A percentile compares a stretch with the other conserved stretches of the same genome.
phyloP scores from a whole-genome alignment of 768 basidiomycete genomes.

The Macrocybe gigantea region DNA sequence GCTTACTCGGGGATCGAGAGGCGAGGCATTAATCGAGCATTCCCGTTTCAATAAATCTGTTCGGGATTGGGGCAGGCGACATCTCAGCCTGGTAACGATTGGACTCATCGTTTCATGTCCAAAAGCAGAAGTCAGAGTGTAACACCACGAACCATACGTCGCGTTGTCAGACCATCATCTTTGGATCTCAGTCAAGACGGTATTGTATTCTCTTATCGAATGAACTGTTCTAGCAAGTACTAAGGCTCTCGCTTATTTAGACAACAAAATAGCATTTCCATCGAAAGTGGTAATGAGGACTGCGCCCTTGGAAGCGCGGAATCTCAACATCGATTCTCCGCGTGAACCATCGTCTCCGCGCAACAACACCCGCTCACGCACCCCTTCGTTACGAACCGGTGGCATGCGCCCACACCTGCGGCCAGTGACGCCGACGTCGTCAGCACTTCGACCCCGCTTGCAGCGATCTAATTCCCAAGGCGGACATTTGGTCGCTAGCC shows the following conservation, averaged over 20 bases:
- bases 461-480: slow-evolving; percentile 44
- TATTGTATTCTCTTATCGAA: too few relatives aligned
- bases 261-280: too few relatives aligned
- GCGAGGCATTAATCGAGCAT: slow-evolving; percentile 20
- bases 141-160: too few relatives aligned
- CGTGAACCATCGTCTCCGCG: slow-evolving; percentile 5
- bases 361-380: slow-evolving; percentile 17
- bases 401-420: slow-evolving; percentile 11
- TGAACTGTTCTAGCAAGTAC: too few relatives aligned
- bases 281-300: neutral
- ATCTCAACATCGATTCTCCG: slow-evolving; percentile 3
- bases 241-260: too few relatives aligned
- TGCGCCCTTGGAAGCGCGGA: slow-evolving; percentile 1
- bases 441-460: slow-evolving; percentile 27
- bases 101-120: slow-evolving; percentile 33
- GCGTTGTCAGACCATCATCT: too few relatives aligned
- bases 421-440: slow-evolving; percentile 22
- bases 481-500: slow-evolving; percentile 10
- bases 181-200: too few relatives aligned
- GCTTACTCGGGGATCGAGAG: slow-evolving; percentile 70
- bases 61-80: slow-evolving; percentile 51
- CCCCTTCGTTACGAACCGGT: slow-evolving; percentile 22
- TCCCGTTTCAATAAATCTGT: slow-evolving; percentile 25
- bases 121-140: slow-evolving; percentile 12
- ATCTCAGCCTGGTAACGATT: slow-evolving; percentile 51